Base-by-base conservation (phyloP, 1,284 basidiomycete species). In the Entoloma clypeatum region DNA sequence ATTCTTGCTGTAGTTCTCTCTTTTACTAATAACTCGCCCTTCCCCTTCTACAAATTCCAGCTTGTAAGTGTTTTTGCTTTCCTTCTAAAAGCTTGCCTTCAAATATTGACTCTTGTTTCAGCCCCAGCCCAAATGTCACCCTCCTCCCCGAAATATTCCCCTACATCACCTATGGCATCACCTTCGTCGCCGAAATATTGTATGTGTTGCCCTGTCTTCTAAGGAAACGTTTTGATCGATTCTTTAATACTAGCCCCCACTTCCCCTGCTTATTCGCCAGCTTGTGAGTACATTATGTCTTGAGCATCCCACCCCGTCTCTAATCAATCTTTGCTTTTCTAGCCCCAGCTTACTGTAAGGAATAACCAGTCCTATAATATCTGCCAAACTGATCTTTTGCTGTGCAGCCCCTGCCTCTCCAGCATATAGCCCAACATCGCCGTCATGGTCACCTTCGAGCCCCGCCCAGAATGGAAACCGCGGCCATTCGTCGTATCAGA, bases 111-210 rank as follows among this genome's bases (percentile, higher is more conserved):
- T 41, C 41, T 27, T 46, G 47, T 45, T 43, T 41, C 26, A 77
- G 79, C 86, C 44, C 79, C 86, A 17, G 75, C 77, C 13, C 81
- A 88, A 45, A 80, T 86, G 71, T 90, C 86, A 19, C 87, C 90
- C 0, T 79, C 89, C 5, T 90, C 86, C 25, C 90, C 89, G 3
- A 84, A 84, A 57, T 92, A 91, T 62, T 91, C 89, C 19, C 86
- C 87, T 5, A 88, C 86, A 0, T 88, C 86, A 2, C 86, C 86
- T 1, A 79, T 71, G 66, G 69, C 82, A 34, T 91, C 87, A 1
- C 89, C 90, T 0, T 75, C 89, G 1, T 91, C 88, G 30, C 92
- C 92, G 34, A 87, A 85, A 70, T 94, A 92, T 63, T 92, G 80
- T 89, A 65, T 57, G 86, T 71, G 6, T 19, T 7, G 11, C 17